These are phyloP conservation scores for Petrea volubilis DNA, from an alignment of 257 asterid genomes.

Conservation along the genomic window DNA sequence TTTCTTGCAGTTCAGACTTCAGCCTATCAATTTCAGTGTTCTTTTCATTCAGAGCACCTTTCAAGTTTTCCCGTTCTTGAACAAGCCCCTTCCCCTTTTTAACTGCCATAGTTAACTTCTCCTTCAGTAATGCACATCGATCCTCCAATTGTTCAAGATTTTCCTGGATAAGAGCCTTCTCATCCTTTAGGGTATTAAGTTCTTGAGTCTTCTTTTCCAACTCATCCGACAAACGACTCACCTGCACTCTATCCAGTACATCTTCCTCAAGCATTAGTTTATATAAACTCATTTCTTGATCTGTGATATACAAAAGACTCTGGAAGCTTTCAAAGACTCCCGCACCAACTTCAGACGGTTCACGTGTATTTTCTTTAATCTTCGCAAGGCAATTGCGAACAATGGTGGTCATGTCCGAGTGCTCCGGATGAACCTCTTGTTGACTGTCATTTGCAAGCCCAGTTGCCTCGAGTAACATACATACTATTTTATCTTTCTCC, in stretches of 20 bases:
- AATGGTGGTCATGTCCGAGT: slow-evolving; percentile 42
- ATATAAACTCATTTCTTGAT: slow-evolving; percentile 61
- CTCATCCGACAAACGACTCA: slow-evolving; percentile 50
- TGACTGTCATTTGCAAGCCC: slow-evolving; percentile 46
- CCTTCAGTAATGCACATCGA: slow-evolving; percentile 70
- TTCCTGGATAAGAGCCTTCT: slow-evolving; percentile 57
- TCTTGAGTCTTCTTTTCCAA: slow-evolving; percentile 47
- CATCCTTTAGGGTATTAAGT: slow-evolving; percentile 50
- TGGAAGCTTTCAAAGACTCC: slow-evolving; percentile 56
- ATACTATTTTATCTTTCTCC: slow-evolving; percentile 62
- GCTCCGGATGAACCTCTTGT: slow-evolving; percentile 37
- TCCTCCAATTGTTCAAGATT: slow-evolving; percentile 76
- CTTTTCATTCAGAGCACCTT: slow-evolving; percentile 64
- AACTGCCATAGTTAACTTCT: slow-evolving; percentile 89
- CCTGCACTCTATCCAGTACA: slow-evolving; percentile 43
- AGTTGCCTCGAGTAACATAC: slow-evolving; percentile 67
- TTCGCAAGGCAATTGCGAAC: slow-evolving; percentile 58
- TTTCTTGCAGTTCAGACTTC: slow-evolving; percentile 62
- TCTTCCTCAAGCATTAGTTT: slow-evolving; percentile 64
- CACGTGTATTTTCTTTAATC: slow-evolving; percentile 56
- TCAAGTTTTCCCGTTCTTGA: slow-evolving; percentile 89
- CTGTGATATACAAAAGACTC: slow-evolving; percentile 61
- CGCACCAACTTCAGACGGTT: slow-evolving; percentile 42
- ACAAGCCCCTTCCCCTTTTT: slow-evolving; percentile 95
- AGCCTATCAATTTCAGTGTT: slow-evolving; percentile 64